These are phyloP conservation scores for Chlamydomonas asymmetrica DNA, from an alignment of 139 green algal genomes.

Conservation along the genomic window DNA sequence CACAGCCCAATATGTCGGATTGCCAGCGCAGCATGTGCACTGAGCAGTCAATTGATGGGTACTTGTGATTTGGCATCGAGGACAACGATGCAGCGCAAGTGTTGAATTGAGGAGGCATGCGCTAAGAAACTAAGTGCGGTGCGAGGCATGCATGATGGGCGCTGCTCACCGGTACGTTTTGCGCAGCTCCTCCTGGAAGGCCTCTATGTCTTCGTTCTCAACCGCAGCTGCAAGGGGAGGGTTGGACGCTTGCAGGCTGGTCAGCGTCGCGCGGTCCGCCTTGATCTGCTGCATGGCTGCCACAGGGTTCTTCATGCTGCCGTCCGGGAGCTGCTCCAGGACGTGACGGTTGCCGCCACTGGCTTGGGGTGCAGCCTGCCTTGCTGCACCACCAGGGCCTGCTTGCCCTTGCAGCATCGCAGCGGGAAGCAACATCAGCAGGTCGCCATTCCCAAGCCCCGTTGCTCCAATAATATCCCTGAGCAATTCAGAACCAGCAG, in stretches of 20 bases:
- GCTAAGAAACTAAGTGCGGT: background rate
- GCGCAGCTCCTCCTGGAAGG: conserved; percentile 35
- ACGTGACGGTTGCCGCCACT: background rate
- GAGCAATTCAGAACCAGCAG: no score
- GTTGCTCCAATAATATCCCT: no score
- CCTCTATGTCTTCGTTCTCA: conserved; percentile 9
- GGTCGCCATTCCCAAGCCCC: background rate
- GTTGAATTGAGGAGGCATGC: background rate
- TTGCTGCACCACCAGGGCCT: background rate
- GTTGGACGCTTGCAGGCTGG: background rate
- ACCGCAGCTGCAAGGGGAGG: background rate
- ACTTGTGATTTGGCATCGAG: background rate
- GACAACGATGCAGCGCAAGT: background rate
- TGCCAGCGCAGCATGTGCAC: background rate
- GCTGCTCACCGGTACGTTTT: conserved; percentile 20
- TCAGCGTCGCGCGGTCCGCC: background rate
- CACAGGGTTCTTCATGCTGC: conserved; percentile 19
- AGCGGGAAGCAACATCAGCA: background rate
- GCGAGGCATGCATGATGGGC: background rate
- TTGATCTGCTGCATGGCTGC: background rate
- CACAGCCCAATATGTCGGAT: background rate
- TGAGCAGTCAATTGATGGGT: background rate
- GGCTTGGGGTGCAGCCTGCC: background rate
- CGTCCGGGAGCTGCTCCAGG: conserved; percentile 5
- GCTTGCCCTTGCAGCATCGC: background rate